Evolutionary conservation across 805 yeast genomes (phyloP).

Genomic region (Teunomyces kruisii): DNA sequence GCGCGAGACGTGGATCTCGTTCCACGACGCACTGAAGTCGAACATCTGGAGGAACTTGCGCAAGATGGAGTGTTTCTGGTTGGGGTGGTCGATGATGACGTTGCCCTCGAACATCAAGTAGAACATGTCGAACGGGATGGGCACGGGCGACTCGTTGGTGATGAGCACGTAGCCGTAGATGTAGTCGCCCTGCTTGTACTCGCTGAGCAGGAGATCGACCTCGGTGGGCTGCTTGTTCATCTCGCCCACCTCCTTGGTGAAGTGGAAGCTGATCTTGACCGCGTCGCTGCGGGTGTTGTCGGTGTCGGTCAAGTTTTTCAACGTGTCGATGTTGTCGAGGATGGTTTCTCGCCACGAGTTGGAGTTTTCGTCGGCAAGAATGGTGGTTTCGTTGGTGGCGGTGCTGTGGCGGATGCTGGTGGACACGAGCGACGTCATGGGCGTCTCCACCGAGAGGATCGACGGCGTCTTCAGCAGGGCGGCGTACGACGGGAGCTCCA

Average conservation of each 20-base stretch:
- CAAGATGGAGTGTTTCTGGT: slow-evolving; percentile 16
- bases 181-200: slow-evolving; percentile 65
- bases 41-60: slow-evolving; percentile 46
- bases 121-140: slow-evolving; percentile 62
- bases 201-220: slow-evolving; percentile 36
- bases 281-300: slow-evolving; percentile 27
- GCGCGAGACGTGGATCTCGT: slow-evolving; percentile 33
- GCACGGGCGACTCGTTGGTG: slow-evolving; percentile 37
- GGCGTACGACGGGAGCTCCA: slow-evolving; percentile 22
- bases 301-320: slow-evolving; percentile 31
- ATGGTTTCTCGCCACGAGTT: slow-evolving; percentile 37
- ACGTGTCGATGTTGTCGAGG: slow-evolving; percentile 36
- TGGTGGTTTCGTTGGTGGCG: slow-evolving; percentile 6
- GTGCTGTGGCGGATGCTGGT: neutral
- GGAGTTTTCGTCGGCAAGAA: slow-evolving; percentile 35
- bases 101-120: slow-evolving; percentile 57
- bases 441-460: neutral
- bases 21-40: slow-evolving; percentile 54
- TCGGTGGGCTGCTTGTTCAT: slow-evolving; percentile 24
- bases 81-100: slow-evolving; percentile 10
- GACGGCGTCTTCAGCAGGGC: slow-evolving; percentile 1
- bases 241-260: slow-evolving; percentile 36
- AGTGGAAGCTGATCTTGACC: slow-evolving; percentile 26
- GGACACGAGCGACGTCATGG: slow-evolving; percentile 1
- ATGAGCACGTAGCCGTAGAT: slow-evolving; percentile 56